Conservation (phyloP, 2,329 filamentous ascomycete species). For the Monilinia fructicola region DNA sequence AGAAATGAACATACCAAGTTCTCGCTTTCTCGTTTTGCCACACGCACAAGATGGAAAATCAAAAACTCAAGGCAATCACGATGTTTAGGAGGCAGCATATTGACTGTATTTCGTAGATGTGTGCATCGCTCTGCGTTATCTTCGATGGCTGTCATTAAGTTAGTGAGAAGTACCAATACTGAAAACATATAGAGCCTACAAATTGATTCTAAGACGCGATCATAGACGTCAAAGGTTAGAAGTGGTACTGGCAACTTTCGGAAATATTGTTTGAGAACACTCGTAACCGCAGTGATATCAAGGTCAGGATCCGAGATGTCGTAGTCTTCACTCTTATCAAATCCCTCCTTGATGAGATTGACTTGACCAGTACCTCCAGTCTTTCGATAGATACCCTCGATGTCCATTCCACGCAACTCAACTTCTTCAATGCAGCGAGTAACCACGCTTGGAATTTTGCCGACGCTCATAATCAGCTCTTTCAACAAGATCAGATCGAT, state of each 20-base stretch:
- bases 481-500: constrained; percentile 82
- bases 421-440: constrained; percentile 96
- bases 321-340: constrained; percentile 80
- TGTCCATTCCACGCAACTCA: constrained; percentile 91
- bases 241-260: constrained; percentile 85
- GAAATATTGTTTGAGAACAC: constrained; percentile 96
- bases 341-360: constrained; percentile 85
- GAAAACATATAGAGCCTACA: constrained; percentile 50
- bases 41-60: constrained; percentile 86
- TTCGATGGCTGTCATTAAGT: constrained; percentile 54
- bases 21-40: constrained; percentile 77
- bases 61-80: constrained; percentile 89
- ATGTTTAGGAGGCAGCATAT: constrained; percentile 78
- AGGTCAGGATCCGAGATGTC: constrained; percentile 92
- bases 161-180: constrained; percentile 30
- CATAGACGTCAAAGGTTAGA: constrained; percentile 90
- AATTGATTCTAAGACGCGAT: constrained; percentile 78
- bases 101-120: constrained; percentile 71
- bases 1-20: constrained; percentile 67
- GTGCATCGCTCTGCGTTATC: constrained; percentile 66
- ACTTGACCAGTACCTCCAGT: constrained; percentile 90
- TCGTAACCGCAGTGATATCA: constrained; percentile 95
- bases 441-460: constrained; percentile 83
- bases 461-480: constrained; percentile 85
- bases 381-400: constrained; percentile 97